Evolutionary conservation across 257 asterid species (phyloP), one percentile per base, ranked within the genome.

Genomic region (Nicotiana sylvestris): DNA sequence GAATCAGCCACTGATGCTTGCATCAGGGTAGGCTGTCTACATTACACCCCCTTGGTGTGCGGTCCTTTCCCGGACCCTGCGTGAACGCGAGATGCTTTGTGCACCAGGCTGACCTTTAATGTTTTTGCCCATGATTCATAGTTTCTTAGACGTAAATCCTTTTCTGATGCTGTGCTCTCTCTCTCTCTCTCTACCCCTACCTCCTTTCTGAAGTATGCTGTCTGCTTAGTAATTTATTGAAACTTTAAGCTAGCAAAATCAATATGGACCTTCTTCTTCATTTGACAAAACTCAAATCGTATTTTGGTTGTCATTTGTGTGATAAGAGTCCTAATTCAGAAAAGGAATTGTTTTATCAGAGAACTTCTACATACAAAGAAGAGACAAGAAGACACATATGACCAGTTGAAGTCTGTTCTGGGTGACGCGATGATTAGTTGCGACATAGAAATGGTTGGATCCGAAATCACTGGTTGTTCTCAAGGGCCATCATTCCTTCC

Each of bases 401-500:
- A 87, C 69, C 92, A 88, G 86, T 69, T 95, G 82, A 89, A 82
- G 82, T 87, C 80, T n/a, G 92, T 89, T 84, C 81, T 92, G 33
- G 96, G 97, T 15, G 94, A 91, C 18, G 88, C 87, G 80, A 83
- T 87, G 85, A 88, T 92, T 80, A 87, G 86, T 77, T 92, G 93
- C 76, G 98, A 91, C 16, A 90, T 95, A 86, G 95, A 91, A 82
- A 87, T 89, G 87, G 95, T 88, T 53, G 92, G 90, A 61, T 92
- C 93, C 12, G 98, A 92, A 84, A 88, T 89, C 66, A 79, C 94
- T 4, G 86, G 87, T 25, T 89, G 95, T 77, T 93, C 95, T 57
- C 97, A 92, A 76, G 95, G 89, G 62, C 89, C 90, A 43, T 88
- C 92, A 0, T 93, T 93, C 86, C 93, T 92, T 77, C 90, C 95